Conservation (phyloP, 1,284 basidiomycete species). For the Trichosporon sp. region DNA sequence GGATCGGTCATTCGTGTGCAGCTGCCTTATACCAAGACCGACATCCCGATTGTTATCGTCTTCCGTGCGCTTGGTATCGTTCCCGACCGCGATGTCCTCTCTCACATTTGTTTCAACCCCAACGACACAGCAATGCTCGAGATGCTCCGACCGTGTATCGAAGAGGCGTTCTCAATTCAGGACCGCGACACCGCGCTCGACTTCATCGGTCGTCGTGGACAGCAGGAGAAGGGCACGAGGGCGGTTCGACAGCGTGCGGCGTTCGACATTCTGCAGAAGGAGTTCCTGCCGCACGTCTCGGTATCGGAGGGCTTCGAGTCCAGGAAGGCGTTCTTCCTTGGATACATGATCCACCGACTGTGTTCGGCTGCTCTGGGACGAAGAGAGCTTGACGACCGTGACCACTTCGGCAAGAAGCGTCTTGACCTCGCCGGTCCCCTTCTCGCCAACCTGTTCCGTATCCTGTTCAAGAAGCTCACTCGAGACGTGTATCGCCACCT, state of each 20-base stretch:
- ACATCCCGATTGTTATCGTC: slow-evolving; percentile 98
- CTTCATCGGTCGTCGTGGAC: slow-evolving; percentile 97
- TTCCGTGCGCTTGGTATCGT: slow-evolving; percentile 97
- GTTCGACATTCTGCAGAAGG: slow-evolving; percentile 96
- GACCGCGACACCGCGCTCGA: slow-evolving; percentile 88
- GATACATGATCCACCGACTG: slow-evolving; percentile 99
- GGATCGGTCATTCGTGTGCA: slow-evolving; percentile 96
- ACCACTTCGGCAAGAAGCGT: slow-evolving; percentile 98
- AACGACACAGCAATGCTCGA: slow-evolving; percentile 94
- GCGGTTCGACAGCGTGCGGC: slow-evolving; percentile 93
- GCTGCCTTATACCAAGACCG: slow-evolving; percentile 95
- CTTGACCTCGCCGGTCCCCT: slow-evolving; percentile 93
- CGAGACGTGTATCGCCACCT: slow-evolving; percentile 96
- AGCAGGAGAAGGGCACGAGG: slow-evolving; percentile 84
- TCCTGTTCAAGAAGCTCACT: slow-evolving; percentile 94
- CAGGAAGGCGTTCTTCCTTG: slow-evolving; percentile 99
- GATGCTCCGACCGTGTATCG: slow-evolving; percentile 97
- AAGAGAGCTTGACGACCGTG: slow-evolving; percentile 94
- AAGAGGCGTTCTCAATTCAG: slow-evolving; percentile 97
- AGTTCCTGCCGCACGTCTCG: slow-evolving; percentile 96
- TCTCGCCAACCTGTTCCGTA: slow-evolving; percentile 91
- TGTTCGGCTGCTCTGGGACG: slow-evolving; percentile 88
- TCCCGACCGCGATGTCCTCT: slow-evolving; percentile 93
- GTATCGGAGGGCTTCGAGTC: slow-evolving; percentile 94
- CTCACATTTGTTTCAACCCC: slow-evolving; percentile 98